Percentiles rank a stretch among this genome's conserved stretches.
These are phyloP conservation scores for Effrenium voratum DNA, from an alignment of 73 alveolate genomes.

Conservation along the genomic window DNA sequence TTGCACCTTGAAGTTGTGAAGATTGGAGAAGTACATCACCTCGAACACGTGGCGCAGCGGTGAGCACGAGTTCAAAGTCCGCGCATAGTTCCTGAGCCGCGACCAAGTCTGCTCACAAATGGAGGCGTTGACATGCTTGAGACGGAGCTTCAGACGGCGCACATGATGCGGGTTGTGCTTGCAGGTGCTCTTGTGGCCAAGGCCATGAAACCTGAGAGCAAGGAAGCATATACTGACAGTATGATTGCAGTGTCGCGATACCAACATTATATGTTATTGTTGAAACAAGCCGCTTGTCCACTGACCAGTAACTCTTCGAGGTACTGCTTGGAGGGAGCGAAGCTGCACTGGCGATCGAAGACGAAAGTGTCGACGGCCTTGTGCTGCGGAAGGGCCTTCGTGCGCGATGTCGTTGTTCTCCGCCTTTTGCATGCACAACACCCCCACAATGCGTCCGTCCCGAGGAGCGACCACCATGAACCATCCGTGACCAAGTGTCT, in stretches of 20 bases:
- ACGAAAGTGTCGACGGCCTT: not conserved
- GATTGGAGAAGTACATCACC: no score
- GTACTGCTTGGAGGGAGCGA: not conserved
- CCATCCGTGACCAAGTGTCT: not conserved
- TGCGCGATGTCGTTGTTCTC: not conserved
- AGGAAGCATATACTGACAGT: no score
- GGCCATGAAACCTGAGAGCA: no score
- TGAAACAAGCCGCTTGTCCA: not conserved
- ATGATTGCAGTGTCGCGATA: no score
- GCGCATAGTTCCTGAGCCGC: not conserved
- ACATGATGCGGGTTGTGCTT: no score
- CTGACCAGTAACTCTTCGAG: not conserved
- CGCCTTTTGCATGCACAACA: not conserved
- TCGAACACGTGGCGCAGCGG: no score
- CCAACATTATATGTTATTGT: not conserved
- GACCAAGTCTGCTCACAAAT: not conserved
- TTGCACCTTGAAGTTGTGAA: no score
- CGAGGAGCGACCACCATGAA: not conserved
- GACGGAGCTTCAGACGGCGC: not conserved
- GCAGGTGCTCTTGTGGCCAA: no score
- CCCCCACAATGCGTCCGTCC: not conserved
- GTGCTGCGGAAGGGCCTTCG: no score
- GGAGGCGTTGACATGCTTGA: not conserved
- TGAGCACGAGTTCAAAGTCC: not conserved
- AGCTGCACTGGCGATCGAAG: not conserved